Evolutionary conservation across 768 basidiomycete genomes (phyloP), one percentile per base, ranked within the genome.

Genomic region (Naganishia vaughanmartiniae): DNA sequence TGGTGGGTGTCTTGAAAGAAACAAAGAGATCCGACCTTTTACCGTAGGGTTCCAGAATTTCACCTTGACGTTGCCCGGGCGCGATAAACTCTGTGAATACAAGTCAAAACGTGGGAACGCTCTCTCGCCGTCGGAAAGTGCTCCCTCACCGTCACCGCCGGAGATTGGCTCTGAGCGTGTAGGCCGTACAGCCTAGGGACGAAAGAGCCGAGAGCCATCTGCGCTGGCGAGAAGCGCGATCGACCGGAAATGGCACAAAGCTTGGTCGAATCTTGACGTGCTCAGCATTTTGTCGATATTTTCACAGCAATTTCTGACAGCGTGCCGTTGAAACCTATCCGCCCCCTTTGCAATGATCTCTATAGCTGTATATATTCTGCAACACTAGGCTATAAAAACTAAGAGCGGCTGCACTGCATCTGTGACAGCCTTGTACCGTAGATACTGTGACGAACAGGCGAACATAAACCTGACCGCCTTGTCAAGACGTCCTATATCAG

Each of bases 1-100:
- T 58, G 57, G 57, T 58, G 34, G 57, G 57, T 58, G 57, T 58
- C 57, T 58, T 58, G 54, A 58, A 58, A 58, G 57, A 58, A 58
- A 58, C 57, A 58, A 58, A 58, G 57, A 58, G 57, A 58, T 58
- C 57, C 57, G 34, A 58, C 57, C 57, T 58, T 58, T 58, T 34
- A 33, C 57, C 33, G 31, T 33, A 24, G 34, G 39, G 36, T 34
- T 14, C 30, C 5, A 15, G 17, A 30, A n/a, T 15, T 12, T 17
- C 14, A 39, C 21, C 57, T 30, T 54, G 30, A 24, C 28, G 19
- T 33, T n/a, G 34, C 34, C 33, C n/a, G n/a, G 24, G 30, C 34
- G 57, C 57, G 57, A 34, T 51, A 34, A 21, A 15, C 6, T 17
- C 31, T 19, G 36, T 12, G 57, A 58, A 58, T 34, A 42, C 57